phyloP scores from a whole-genome alignment of 352 stramenopile genomes.

The Pythium sp. region DNA sequence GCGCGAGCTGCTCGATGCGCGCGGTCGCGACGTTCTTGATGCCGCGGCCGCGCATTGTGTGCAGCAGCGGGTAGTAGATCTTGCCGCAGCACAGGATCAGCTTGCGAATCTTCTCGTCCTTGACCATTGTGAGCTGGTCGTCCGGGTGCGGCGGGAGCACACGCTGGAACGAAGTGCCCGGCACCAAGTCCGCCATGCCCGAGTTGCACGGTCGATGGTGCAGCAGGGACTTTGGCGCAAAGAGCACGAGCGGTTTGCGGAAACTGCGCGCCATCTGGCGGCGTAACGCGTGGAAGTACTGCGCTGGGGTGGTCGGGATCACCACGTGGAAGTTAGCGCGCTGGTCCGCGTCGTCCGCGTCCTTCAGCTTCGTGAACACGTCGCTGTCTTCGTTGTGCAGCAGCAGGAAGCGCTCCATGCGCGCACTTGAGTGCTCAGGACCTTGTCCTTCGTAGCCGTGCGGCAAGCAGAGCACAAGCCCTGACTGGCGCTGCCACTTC shows the following conservation, averaged over 20 bases:
- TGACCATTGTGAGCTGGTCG: slow-evolving; percentile 61
- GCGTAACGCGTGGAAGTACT: slow-evolving; percentile 96
- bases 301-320: slow-evolving; percentile 86
- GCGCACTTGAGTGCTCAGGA: slow-evolving; percentile 79
- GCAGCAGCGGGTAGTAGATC: slow-evolving; percentile 79
- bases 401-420: slow-evolving; percentile 85
- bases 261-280: slow-evolving; percentile 72
- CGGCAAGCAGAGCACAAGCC: slow-evolving; percentile 72
- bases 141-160: slow-evolving; percentile 75
- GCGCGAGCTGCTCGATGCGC: slow-evolving; percentile 87
- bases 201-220: slow-evolving; percentile 82
- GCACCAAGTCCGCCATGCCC: slow-evolving; percentile 58
- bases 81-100: slow-evolving; percentile 83
- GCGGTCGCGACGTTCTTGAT: slow-evolving; percentile 65
- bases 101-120: slow-evolving; percentile 69
- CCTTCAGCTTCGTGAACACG: slow-evolving; percentile 42
- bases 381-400: slow-evolving; percentile 76
- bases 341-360: slow-evolving; percentile 40
- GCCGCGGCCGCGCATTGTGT: slow-evolving; percentile 50
- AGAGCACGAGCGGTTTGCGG: slow-evolving; percentile 80
- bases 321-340: slow-evolving; percentile 76
- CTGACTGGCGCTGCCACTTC: slow-evolving; percentile 90
- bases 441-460: slow-evolving; percentile 88
- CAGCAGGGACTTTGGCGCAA: slow-evolving; percentile 81
- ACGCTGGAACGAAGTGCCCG: slow-evolving; percentile 57